Evolutionary conservation across 108 stramenopile species (phyloP).

Genomic region (Cafeteria roenbergensis): DNA sequence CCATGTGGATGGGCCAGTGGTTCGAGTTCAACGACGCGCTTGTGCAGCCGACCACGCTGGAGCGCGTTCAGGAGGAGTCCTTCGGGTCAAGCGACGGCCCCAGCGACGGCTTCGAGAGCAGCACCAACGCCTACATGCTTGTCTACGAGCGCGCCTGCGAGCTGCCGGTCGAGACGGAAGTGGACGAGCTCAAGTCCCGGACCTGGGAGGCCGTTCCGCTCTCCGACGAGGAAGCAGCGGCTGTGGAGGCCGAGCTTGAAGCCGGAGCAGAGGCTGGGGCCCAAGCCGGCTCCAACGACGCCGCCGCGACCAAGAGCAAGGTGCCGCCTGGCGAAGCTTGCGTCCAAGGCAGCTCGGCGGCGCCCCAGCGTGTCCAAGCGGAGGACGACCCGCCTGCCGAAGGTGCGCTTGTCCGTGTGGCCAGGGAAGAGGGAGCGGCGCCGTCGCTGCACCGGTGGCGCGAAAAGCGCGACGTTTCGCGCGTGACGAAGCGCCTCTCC

Average conservation of each 20-base stretch:
- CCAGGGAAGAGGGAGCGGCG: background rate
- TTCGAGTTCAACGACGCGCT: slow-evolving; percentile 50
- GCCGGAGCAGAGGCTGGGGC: background rate
- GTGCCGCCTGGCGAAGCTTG: too few species aligned
- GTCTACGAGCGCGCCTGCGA: slow-evolving; percentile 27
- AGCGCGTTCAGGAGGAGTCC: slow-evolving; percentile 35
- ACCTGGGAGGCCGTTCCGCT: background rate
- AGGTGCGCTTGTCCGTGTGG: background rate
- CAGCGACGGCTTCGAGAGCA: slow-evolving; percentile 29
- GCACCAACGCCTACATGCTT: slow-evolving; percentile 39
- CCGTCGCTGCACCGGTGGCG: background rate
- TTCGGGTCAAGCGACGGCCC: too few species aligned
- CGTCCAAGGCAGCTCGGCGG: too few species aligned
- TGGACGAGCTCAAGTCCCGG: background rate
- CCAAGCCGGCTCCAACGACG: too few species aligned
- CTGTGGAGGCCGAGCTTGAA: background rate
- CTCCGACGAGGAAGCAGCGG: background rate
- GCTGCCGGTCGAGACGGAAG: background rate
- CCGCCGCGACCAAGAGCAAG: too few species aligned
- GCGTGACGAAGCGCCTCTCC: background rate
- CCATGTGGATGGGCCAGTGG: slow-evolving; percentile 27
- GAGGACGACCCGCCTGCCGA: too few species aligned
- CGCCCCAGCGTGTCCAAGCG: too few species aligned
- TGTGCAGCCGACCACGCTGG: slow-evolving; percentile 37
- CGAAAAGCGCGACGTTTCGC: background rate